phyloP scores from a whole-genome alignment of 306 rosid genomes.

The Gynostemma pentaphyllum region DNA sequence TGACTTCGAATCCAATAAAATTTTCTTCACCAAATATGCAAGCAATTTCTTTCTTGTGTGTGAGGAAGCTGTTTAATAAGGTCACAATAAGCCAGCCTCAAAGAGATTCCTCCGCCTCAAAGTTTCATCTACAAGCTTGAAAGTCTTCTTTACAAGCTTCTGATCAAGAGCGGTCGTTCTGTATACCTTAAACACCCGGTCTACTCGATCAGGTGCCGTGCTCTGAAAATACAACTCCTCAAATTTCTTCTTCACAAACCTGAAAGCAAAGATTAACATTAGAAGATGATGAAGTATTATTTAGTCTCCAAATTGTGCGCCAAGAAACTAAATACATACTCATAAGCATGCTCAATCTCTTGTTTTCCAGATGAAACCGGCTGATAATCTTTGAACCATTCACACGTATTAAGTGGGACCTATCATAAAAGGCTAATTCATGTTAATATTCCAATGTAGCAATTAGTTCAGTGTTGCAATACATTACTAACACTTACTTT shows the following conservation, averaged over 20 bases:
- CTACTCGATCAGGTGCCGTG: conserved; percentile 82
- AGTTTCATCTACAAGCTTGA: conserved; percentile 95
- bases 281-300: no score
- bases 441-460: conserved; percentile 12
- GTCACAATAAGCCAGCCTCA: conserved; percentile 92
- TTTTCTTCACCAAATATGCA: conserved; percentile 8
- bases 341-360: conserved; percentile 87
- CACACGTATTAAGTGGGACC: conserved; percentile 86
- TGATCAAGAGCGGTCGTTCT: conserved; percentile 97
- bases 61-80: conserved; percentile 5
- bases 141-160: conserved; percentile 94
- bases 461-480: not conserved
- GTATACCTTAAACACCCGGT: conserved; percentile 82
- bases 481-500: conserved; percentile 39
- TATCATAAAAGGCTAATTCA: conserved; percentile 24
- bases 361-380: conserved; percentile 84
- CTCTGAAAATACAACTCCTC: conserved; percentile 89
- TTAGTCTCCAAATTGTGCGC: not conserved
- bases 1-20: not conserved
- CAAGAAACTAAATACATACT: conserved; percentile 41
- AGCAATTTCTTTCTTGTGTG: not conserved
- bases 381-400: conserved; percentile 95
- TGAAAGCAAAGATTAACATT: conserved; percentile 18
- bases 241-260: conserved; percentile 95
- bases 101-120: conserved; percentile 87